Evolutionary conservation across 1,284 basidiomycete genomes (phyloP), one percentile per base, ranked within the genome.

Genomic region (Austropuccinia psidii): DNA sequence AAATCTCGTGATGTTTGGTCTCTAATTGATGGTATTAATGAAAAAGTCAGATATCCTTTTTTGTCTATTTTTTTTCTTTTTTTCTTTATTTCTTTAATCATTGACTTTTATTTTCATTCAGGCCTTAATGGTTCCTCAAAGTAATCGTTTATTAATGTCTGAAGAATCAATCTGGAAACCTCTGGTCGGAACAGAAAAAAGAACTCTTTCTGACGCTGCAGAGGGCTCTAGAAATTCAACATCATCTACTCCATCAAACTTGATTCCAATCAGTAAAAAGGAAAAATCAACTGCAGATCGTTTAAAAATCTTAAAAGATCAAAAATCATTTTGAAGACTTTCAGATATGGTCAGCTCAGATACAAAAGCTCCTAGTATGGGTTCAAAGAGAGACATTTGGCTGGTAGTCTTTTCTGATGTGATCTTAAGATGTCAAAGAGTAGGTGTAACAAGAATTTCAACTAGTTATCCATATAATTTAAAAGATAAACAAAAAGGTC

Each of bases 391-490:
- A 79, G 94, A 98, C 77, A 79, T 93, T 62, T 98, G 95, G 95
- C 84, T 95, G 68, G 90, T 98, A 0, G 86, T 88, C 15, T 98
- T 98, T 83, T 93, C 93, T 70, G 95, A 98, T 80, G 94, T 98
- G 55, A 89, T 93, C 13, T 83, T 98, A 54, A 86, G 92, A 64
- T 98, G 94, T 80, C 91, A 94, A 79, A 85, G 91, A 66, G 89
- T 88, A 1, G 95, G 95, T 11, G 89, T 89, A 9, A 98, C 95
- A 0, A 89, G 88, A 4, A 80, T 97, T 58, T 93, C 93, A 0
- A 82, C 96, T 19, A 55, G 35, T 33, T 64, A 62, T 64, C 49
- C 49, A 3, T 64, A 39, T 13, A 35, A 29, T 27, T 19, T 49
- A 60, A 64, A 54, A 54, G 60, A 62, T n/a, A 73, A 73, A 21